Conservation (phyloP, 352 stramenopile genomes). For the Phytophthora ohioensis region DNA sequence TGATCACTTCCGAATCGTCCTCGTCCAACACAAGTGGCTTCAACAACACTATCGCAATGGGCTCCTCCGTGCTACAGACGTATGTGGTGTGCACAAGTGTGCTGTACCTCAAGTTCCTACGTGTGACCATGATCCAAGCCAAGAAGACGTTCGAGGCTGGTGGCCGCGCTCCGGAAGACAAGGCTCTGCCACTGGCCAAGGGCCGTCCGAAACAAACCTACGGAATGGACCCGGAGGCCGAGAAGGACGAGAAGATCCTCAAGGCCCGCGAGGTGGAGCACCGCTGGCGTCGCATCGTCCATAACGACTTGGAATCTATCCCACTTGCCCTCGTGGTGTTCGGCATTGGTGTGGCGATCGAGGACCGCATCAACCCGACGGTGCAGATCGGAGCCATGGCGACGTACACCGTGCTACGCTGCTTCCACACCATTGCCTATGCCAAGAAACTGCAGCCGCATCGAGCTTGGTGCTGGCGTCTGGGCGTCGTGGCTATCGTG, state of each 20-base stretch:
- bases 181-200: constrained; percentile 50
- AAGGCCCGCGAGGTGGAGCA: constrained; percentile 47
- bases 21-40: constrained; percentile 25
- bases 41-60: constrained; percentile 15
- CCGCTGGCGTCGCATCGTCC: constrained; percentile 62
- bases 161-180: constrained; percentile 60
- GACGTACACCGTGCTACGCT: constrained; percentile 54
- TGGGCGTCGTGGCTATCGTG: constrained; percentile 52
- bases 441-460: constrained; percentile 56
- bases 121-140: constrained; percentile 57
- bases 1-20: constrained; percentile 29
- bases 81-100: constrained; percentile 54
- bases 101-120: constrained; percentile 76
- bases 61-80: constrained; percentile 52
- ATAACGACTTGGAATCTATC: constrained; percentile 70
- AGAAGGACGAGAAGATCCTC: constrained; percentile 40
- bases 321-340: constrained; percentile 63
- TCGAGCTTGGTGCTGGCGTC: constrained; percentile 47
- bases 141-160: constrained; percentile 60
- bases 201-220: constrained; percentile 50
- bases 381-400: constrained; percentile 49
- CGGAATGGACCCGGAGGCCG: constrained; percentile 34
- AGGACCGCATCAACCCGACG: constrained; percentile 28
- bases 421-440: constrained; percentile 58
- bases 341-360: constrained; percentile 48